Percentiles rank a stretch among this genome's conserved stretches.
phyloP scores from a whole-genome alignment of 495 filamentous ascomycete species.

The Letharia lupina region DNA sequence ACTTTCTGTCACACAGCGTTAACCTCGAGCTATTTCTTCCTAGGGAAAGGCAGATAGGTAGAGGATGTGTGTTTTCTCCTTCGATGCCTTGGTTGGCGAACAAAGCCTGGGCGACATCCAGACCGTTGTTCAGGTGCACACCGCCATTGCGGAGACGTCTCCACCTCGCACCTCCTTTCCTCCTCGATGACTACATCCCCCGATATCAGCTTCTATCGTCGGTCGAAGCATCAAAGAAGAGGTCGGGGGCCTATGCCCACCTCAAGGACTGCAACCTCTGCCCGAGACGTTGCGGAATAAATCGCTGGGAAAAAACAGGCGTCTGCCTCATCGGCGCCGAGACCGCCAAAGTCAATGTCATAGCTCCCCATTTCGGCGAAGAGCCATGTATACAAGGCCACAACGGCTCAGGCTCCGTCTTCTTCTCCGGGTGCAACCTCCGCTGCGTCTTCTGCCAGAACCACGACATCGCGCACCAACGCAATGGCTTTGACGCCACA shows the following conservation, averaged over 20 bases:
- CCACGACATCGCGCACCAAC: conserved; percentile 66
- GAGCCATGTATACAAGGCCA: conserved; percentile 72
- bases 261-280: conserved; percentile 69
- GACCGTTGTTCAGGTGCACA: background rate
- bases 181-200: conserved; percentile 64
- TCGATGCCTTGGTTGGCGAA: conserved; percentile 5
- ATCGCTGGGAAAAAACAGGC: conserved; percentile 64
- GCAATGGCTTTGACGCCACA: conserved; percentile 65
- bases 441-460: conserved; percentile 80
- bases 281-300: conserved; percentile 62
- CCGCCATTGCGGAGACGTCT: conserved; percentile 27
- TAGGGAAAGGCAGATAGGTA: background rate
- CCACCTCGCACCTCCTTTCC: conserved; percentile 67
- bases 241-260: conserved; percentile 58
- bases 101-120: conserved; percentile 21
- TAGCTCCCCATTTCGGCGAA: conserved; percentile 57
- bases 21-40: too few relatives aligned
- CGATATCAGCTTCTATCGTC: conserved; percentile 55
- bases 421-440: conserved; percentile 67
- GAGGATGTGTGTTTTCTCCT: background rate
- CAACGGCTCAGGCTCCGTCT: conserved; percentile 64
- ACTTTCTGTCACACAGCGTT: too few relatives aligned
- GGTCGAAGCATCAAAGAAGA: conserved; percentile 52
- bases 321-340: conserved; percentile 62
- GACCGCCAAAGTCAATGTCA: conserved; percentile 63